Evolutionary conservation across 2,329 filamentous ascomycete genomes (phyloP).

Genomic region (Setomelanomma holmii): DNA sequence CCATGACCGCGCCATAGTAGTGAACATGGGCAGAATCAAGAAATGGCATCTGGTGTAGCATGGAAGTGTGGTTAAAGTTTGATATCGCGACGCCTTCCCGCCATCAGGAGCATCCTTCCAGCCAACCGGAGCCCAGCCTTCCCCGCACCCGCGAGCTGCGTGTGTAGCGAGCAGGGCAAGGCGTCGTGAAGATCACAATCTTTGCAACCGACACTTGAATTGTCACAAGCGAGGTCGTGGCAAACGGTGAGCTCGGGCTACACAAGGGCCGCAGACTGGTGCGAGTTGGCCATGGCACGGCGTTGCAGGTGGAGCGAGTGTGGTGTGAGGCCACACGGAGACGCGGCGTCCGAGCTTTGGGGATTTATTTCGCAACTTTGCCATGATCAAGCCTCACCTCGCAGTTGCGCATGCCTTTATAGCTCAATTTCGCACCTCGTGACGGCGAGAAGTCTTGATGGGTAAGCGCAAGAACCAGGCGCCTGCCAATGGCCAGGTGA

Average conservation of each 20-base stretch:
- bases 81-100: constrained; percentile 2
- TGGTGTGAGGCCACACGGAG: constrained; percentile 31
- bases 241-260: constrained; percentile 12
- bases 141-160: constrained; percentile 16
- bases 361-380: constrained; percentile 20
- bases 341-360: constrained; percentile 9
- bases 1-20: neutral
- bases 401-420: neutral
- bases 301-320: constrained; percentile 7
- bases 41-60: neutral
- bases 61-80: neutral
- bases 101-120: constrained; percentile 6
- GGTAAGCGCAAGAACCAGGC: constrained; percentile 54
- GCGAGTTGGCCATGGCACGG: constrained; percentile 6
- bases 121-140: constrained; percentile 23
- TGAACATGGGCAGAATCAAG: neutral
- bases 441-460: constrained; percentile 14
- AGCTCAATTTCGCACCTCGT: neutral
- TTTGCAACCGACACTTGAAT: neutral
- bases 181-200: neutral
- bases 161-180: constrained; percentile 1
- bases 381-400: neutral
- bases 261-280: constrained; percentile 1
- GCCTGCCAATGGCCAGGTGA: constrained; percentile 46
- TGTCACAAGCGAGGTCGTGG: neutral